phyloP scores from a whole-genome alignment of 768 basidiomycete species.

The Russula foetens region DNA sequence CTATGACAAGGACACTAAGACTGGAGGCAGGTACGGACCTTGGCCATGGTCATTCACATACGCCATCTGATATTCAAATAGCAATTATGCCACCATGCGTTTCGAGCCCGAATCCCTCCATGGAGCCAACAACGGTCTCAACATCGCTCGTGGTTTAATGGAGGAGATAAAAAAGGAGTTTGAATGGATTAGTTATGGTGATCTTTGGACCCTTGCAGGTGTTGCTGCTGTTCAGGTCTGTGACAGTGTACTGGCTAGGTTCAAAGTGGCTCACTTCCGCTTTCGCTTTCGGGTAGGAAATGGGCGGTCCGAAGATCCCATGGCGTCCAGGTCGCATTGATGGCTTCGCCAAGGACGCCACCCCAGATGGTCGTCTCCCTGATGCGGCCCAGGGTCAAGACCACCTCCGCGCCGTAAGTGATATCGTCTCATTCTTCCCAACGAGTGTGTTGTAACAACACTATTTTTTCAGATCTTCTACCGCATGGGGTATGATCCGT shows the following conservation, averaged over 20 bases:
- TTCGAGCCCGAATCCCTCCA: conserved; percentile 86
- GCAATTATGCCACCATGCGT: conserved; percentile 98
- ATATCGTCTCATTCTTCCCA: neutral
- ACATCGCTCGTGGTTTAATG: conserved; percentile 74
- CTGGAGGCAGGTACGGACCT: conserved; percentile 62
- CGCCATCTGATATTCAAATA: conserved; percentile 24
- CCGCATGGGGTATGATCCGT: conserved; percentile 61
- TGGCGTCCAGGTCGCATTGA: conserved; percentile 94
- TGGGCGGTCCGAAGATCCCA: conserved; percentile 85
- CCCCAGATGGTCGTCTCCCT: conserved; percentile 85
- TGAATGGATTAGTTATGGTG: conserved; percentile 93
- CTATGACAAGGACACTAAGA: conserved; percentile 70
- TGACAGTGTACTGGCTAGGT: neutral
- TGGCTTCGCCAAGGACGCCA: conserved; percentile 62
- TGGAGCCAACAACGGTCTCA: conserved; percentile 75
- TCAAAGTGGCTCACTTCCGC: neutral
- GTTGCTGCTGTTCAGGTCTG: conserved; percentile 74
- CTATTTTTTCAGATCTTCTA: conserved; percentile 56
- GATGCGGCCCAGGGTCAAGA: conserved; percentile 78
- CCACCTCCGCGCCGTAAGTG: conserved; percentile 70
- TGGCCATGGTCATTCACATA: conserved; percentile 3
- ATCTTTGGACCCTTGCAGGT: conserved; percentile 94
- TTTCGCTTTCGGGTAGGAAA: conserved; percentile 44
- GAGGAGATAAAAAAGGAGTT: conserved; percentile 83
- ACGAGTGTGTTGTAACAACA: neutral